Evolutionary conservation across 2,329 filamentous ascomycete genomes (phyloP).

Genomic region (Dothidotthia symphoricarpi): DNA sequence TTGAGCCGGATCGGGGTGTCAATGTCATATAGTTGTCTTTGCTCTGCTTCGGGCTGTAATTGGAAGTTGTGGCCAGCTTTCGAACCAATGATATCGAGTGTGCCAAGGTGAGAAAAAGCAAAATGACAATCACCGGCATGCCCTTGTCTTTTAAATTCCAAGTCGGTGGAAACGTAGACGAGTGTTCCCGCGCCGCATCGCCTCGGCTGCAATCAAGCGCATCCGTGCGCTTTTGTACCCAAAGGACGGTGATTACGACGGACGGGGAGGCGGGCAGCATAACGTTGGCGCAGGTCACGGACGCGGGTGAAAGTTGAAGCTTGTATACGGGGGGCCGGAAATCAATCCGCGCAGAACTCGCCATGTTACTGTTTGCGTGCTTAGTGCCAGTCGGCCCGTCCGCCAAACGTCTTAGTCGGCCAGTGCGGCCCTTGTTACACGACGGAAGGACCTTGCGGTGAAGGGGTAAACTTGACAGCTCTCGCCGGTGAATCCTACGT

Average conservation of each 20-base stretch:
- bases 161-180: conserved; percentile 16
- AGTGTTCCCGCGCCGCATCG: conserved; percentile 17
- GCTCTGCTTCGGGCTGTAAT: too few species aligned
- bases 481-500: conserved; percentile 23
- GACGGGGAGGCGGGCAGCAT: conserved; percentile 26
- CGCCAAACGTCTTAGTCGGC: conserved; percentile 24
- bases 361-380: conserved; percentile 15
- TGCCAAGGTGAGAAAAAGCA: not conserved
- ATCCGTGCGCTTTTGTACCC: conserved; percentile 18
- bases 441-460: conserved; percentile 30
- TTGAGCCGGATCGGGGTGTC: too few species aligned
- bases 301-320: conserved; percentile 15
- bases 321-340: conserved; percentile 17
- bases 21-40: too few species aligned
- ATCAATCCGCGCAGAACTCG: conserved; percentile 3
- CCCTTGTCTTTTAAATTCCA: conserved; percentile 11
- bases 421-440: conserved; percentile 17
- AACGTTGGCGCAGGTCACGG: conserved; percentile 19
- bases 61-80: too few species aligned
- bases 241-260: conserved; percentile 22
- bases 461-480: conserved; percentile 29
- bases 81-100: too few species aligned
- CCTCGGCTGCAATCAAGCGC: conserved; percentile 15
- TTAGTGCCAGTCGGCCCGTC: conserved; percentile 23
- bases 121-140: conserved; percentile 6